Conservation (phyloP, 106 monocot genomes). For the Vanilla planifolia region DNA sequence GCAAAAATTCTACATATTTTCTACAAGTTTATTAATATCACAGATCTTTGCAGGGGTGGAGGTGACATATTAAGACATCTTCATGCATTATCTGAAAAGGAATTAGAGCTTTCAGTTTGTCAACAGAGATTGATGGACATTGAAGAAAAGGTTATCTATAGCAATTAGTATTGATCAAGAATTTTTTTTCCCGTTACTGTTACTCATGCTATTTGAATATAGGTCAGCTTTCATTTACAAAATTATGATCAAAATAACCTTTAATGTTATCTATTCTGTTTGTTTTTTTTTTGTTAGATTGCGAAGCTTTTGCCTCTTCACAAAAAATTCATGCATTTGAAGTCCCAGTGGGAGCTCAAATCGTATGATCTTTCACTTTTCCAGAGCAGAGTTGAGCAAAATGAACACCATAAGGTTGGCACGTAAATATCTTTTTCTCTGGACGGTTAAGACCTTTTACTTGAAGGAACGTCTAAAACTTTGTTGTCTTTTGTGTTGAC, state of each 20-base stretch:
- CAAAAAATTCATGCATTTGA: constrained; percentile 60
- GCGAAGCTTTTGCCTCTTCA: constrained; percentile 55
- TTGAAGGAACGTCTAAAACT: no score
- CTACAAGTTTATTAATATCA: no score
- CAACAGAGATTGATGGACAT: constrained; percentile 54
- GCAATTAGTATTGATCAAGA: background rate
- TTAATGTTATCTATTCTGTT: background rate
- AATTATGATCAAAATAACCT: constrained; percentile 1
- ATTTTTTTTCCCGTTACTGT: no score
- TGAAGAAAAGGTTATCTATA: constrained; percentile 58
- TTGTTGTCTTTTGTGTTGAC: no score
- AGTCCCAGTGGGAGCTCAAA: constrained; percentile 85
- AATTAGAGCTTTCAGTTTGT: constrained; percentile 54
- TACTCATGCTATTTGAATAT: no score
- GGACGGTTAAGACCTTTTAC: background rate
- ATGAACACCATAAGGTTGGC: constrained; percentile 99
- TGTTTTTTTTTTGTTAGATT: constrained; percentile 39
- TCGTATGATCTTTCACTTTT: constrained; percentile 90
- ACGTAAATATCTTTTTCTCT: no score
- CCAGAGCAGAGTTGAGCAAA: constrained; percentile 85
- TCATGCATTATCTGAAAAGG: constrained; percentile 72
- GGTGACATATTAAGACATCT: constrained; percentile 78
- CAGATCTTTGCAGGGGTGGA: constrained; percentile 49
- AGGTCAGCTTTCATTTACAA: no score
- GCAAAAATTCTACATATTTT: no score